A percentile compares a stretch with the other conserved stretches of the same genome.
phyloP scores from a whole-genome alignment of 179 eudicot species.

The Silene noctiflora region DNA sequence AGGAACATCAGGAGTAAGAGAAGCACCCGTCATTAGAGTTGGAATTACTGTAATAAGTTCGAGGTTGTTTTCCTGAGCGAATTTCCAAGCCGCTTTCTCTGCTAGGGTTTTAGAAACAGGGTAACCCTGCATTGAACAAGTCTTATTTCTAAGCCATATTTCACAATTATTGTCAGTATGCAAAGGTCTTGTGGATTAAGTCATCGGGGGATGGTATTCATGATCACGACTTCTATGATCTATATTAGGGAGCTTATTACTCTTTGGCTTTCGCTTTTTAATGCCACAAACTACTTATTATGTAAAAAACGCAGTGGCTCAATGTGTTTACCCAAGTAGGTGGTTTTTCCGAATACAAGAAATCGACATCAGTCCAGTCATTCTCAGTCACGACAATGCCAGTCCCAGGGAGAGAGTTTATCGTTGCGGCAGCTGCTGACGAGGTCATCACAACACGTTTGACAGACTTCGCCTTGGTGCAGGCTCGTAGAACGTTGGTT shows the following conservation, averaged over 20 bases:
- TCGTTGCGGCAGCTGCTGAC: slow-evolving; percentile 68
- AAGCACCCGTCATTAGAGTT: slow-evolving; percentile 55
- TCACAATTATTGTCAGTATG: too few relatives aligned
- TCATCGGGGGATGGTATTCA: too few relatives aligned
- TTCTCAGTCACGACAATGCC: slow-evolving; percentile 58
- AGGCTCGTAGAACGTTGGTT: slow-evolving; percentile 52
- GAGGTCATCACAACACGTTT: slow-evolving; percentile 71
- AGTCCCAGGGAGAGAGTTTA: slow-evolving; percentile 44
- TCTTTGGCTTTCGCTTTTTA: too few relatives aligned
- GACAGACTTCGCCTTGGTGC: slow-evolving; percentile 49
- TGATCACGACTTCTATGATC: too few relatives aligned
- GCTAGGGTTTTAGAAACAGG: slow-evolving; percentile 65
- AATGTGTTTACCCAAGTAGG: slow-evolving; percentile 58
- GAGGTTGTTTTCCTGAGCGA: slow-evolving; percentile 56
- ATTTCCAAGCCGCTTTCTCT: slow-evolving; percentile 69
- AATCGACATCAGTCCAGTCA: slow-evolving; percentile 66
- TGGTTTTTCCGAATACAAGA: slow-evolving; percentile 51
- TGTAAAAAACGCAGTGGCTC: too few relatives aligned
- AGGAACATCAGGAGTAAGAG: slow-evolving; percentile 54
- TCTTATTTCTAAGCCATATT: too few relatives aligned
- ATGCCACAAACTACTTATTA: too few relatives aligned
- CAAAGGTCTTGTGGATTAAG: too few relatives aligned
- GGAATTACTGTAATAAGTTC: slow-evolving; percentile 68
- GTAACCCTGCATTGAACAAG: slow-evolving; percentile 46
- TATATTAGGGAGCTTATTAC: too few relatives aligned